Conservation (phyloP, 331 rosid genomes). For the Malus hybrid region DNA sequence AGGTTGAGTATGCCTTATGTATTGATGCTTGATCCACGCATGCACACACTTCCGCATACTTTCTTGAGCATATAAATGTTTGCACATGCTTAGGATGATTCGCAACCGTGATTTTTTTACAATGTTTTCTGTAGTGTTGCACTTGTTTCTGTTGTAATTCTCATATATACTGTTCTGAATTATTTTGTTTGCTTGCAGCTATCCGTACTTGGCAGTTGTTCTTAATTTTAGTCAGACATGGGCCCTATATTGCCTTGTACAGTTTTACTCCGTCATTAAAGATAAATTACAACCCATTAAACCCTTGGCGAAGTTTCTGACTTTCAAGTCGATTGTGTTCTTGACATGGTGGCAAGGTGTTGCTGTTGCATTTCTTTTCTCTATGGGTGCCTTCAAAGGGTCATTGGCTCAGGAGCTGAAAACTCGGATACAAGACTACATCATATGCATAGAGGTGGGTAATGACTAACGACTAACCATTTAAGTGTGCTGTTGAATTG, state of each 20-base stretch:
- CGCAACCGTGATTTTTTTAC: not conserved
- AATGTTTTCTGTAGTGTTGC: not conserved
- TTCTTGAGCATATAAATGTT: not conserved
- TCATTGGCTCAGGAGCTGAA: slow-evolving; percentile 72
- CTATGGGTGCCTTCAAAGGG: slow-evolving; percentile 81
- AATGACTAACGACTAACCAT: not conserved
- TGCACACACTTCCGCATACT: not conserved
- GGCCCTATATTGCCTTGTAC: slow-evolving; percentile 97
- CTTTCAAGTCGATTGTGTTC: slow-evolving; percentile 88
- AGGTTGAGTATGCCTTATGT: not conserved
- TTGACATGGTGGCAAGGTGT: slow-evolving; percentile 99
- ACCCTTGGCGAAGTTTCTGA: slow-evolving; percentile 86
- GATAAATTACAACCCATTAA: slow-evolving; percentile 82
- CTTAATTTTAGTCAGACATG: slow-evolving; percentile 98
- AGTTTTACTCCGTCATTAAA: slow-evolving; percentile 85
- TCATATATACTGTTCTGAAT: not conserved
- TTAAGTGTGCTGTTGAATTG: not conserved
- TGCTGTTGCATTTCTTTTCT: slow-evolving; percentile 87
- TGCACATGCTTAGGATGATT: not conserved
- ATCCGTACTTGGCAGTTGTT: slow-evolving; percentile 89
- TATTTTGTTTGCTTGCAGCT: slow-evolving; percentile 43
- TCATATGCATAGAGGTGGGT: slow-evolving; percentile 94
- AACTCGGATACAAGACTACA: slow-evolving; percentile 90
- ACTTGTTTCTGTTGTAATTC: slow-evolving; percentile 3
- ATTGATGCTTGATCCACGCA: not conserved